A percentile compares a stretch with the other conserved stretches of the same genome.
Conservation (phyloP, 1,284 basidiomycete species). For the Heterobasidion irregulare region DNA sequence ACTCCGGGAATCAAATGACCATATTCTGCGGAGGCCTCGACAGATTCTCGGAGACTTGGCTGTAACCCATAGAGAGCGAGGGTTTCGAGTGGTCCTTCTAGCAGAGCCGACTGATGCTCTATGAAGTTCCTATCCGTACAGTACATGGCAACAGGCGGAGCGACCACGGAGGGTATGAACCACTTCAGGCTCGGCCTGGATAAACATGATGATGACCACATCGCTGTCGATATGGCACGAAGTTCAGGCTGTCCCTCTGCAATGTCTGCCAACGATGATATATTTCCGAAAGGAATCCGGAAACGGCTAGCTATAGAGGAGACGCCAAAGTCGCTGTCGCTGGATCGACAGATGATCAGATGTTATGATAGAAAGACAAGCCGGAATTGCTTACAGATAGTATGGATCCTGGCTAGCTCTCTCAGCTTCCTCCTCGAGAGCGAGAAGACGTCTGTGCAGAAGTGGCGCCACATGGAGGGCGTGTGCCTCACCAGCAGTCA, state of each 20-base stretch:
- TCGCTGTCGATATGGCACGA: constrained; percentile 47
- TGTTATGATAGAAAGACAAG: constrained; percentile 4
- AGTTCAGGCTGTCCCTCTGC: constrained; percentile 45
- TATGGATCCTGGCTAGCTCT: constrained; percentile 36
- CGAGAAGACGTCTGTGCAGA: constrained; percentile 43
- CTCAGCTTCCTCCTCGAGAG: constrained; percentile 36
- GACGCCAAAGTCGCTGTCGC: constrained; percentile 55
- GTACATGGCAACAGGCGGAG: constrained; percentile 73
- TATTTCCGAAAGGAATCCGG: constrained; percentile 15
- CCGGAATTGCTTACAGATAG: constrained; percentile 32
- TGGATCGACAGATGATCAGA: constrained; percentile 19
- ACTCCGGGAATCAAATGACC: constrained; percentile 52
- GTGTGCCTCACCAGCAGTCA: constrained; percentile 58
- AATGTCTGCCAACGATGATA: constrained; percentile 27
- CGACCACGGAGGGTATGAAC: constrained; percentile 77
- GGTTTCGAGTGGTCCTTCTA: constrained; percentile 66
- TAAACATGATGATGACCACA: constrained; percentile 73
- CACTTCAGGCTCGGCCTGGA: constrained; percentile 76
- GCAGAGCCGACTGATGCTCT: constrained; percentile 55
- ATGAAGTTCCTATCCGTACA: constrained; percentile 77
- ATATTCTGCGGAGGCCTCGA: constrained; percentile 44
- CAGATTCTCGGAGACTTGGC: constrained; percentile 55
- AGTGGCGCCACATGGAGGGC: constrained; percentile 49
- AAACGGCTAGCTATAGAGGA: constrained; percentile 23
- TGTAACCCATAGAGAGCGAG: constrained; percentile 85